A percentile compares a stretch with the other conserved stretches of the same genome.
These are phyloP conservation scores for Gyrodon lividus DNA, from an alignment of 768 basidiomycete species.

Conservation along the genomic window DNA sequence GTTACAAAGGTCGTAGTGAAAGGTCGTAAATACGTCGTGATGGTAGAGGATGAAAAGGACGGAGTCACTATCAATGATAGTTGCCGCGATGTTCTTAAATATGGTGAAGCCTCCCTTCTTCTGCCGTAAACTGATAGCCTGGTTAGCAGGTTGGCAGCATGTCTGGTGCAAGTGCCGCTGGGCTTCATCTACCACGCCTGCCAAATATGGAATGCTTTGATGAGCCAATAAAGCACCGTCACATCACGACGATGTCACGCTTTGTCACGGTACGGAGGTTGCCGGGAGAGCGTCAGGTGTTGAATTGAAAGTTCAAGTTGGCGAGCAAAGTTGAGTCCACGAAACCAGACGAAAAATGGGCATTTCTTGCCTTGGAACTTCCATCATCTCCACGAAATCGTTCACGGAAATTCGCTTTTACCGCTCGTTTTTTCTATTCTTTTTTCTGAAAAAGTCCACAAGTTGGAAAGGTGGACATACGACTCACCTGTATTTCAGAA, in stretches of 20 bases:
- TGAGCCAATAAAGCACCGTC: too few relatives aligned
- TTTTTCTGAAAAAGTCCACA: conserved; percentile 3
- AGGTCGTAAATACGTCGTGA: conserved; percentile 13
- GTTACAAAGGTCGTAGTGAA: conserved; percentile 7
- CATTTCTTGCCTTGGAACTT: conserved; percentile 35
- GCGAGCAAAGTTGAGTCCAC: conserved; percentile 19
- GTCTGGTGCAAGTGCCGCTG: too few relatives aligned
- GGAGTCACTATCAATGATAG: background rate
- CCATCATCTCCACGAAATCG: conserved; percentile 24
- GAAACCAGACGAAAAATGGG: conserved; percentile 23
- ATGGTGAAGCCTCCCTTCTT: background rate
- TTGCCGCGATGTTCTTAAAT: conserved; percentile 16
- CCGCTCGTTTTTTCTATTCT: conserved; percentile 4
- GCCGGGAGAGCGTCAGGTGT: conserved; percentile 18
- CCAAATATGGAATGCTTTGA: conserved; percentile 24
- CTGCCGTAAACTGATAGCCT: conserved; percentile 24
- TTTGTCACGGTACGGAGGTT: conserved; percentile 23
- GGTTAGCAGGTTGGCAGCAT: background rate
- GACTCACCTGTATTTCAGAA: background rate
- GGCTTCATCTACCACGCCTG: conserved; percentile 8
- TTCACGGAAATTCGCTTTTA: conserved; percentile 2
- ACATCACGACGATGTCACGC: conserved; percentile 14
- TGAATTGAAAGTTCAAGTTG: conserved; percentile 22
- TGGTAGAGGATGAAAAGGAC: background rate
- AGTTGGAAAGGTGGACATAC: background rate